Evolutionary conservation across 2,329 filamentous ascomycete species (phyloP).

Genomic region (Tolypocladium guangdongense): DNA sequence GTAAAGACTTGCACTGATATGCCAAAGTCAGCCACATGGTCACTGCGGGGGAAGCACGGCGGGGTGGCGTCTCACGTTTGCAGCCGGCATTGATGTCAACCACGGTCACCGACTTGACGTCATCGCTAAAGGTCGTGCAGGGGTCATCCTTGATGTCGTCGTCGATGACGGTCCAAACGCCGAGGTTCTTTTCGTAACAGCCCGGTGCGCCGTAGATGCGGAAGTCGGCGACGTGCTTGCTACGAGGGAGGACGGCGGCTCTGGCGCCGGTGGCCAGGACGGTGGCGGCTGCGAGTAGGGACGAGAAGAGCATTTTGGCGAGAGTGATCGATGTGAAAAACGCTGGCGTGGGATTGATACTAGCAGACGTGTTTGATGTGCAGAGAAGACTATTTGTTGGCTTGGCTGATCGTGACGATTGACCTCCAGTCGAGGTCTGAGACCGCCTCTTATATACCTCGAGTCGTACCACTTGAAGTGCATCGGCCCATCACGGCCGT

Average conservation of each 20-base stretch:
- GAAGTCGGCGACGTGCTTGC: conserved; percentile 14
- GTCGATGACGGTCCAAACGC: conserved; percentile 15
- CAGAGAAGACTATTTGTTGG: not conserved
- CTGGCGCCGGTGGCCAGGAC: conserved; percentile 6
- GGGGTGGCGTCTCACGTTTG: conserved; percentile 4
- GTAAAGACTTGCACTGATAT: conserved; percentile 8
- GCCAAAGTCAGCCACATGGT: not conserved
- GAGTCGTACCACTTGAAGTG: not conserved
- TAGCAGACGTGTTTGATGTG: not conserved
- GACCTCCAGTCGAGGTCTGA: not conserved
- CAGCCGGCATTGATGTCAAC: conserved; percentile 8
- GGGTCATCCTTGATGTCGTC: conserved; percentile 9
- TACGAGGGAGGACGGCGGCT: conserved; percentile 8
- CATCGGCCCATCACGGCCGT: too few relatives aligned
- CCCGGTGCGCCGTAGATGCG: conserved; percentile 9
- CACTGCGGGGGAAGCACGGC: not conserved
- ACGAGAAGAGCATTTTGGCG: conserved; percentile 7
- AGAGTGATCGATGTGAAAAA: not conserved
- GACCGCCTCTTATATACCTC: not conserved
- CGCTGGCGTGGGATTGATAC: not conserved
- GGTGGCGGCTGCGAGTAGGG: conserved; percentile 2
- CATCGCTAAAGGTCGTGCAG: conserved; percentile 8
- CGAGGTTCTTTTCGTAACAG: conserved; percentile 10
- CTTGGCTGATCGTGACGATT: not conserved
- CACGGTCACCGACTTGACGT: conserved; percentile 7